Evolutionary conservation across 768 basidiomycete genomes (phyloP).

Genomic region (Kwoniella sp.): DNA sequence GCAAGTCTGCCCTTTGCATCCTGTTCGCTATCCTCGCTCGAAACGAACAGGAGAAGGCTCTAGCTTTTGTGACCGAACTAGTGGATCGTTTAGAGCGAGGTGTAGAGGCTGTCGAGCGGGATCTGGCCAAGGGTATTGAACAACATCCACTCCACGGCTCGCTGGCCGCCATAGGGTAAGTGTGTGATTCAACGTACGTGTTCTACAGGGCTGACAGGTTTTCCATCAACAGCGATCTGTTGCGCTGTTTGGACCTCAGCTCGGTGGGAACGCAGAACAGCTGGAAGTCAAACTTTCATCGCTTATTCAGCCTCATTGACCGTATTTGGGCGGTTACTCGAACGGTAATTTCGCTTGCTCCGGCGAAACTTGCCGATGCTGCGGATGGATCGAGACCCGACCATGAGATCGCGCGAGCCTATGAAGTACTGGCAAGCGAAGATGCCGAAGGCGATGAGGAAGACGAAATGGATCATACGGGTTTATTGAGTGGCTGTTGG

Average conservation of each 20-base stretch:
- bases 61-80: constrained; percentile 21
- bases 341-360: constrained; percentile 30
- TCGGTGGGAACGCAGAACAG: not conserved
- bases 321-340: constrained; percentile 38
- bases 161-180: constrained; percentile 37
- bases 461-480: constrained; percentile 29
- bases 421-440: constrained; percentile 27
- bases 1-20: constrained; percentile 38
- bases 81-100: constrained; percentile 21
- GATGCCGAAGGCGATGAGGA: constrained; percentile 30
- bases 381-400: constrained; percentile 14
- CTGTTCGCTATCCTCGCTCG: constrained; percentile 30
- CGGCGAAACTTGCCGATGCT: constrained; percentile 6
- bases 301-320: constrained; percentile 11
- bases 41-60: not conserved
- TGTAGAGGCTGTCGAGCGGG: constrained; percentile 25
- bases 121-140: constrained; percentile 32
- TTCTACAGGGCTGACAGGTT: not conserved
- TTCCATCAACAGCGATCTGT: constrained; percentile 23
- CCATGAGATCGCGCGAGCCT: constrained; percentile 48
- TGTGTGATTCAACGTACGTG: not conserved
- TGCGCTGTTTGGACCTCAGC: constrained; percentile 20
- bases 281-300: constrained; percentile 23
- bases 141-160: constrained; percentile 42
- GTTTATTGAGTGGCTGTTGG: constrained; percentile 45